phyloP scores from a whole-genome alignment of 2,329 filamentous ascomycete species.

The Pseudogymnoascus sp. region DNA sequence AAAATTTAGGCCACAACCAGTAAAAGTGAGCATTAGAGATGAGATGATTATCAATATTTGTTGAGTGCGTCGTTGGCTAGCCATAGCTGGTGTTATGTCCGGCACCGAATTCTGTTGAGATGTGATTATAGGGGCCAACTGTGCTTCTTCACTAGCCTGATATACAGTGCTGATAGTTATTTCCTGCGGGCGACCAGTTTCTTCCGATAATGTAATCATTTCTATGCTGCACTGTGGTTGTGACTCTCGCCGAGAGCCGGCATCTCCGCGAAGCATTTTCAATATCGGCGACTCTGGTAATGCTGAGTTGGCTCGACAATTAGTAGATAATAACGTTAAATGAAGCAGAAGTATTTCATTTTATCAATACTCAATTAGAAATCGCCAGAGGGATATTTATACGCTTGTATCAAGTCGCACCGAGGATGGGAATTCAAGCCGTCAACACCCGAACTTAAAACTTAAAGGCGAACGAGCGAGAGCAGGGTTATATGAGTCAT shows the following conservation, averaged over 20 bases:
- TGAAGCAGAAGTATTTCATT: neutral
- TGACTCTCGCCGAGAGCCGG: neutral
- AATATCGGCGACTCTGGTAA: neutral
- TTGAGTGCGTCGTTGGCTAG: neutral
- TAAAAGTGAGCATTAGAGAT: slow-evolving; percentile 29
- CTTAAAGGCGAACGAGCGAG: neutral
- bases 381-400: neutral
- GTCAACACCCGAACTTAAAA: neutral
- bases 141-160: neutral
- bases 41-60: slow-evolving; percentile 16
- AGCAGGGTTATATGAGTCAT: neutral
- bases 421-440: neutral
- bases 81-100: neutral
- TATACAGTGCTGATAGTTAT: neutral
- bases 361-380: neutral
- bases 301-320: neutral
- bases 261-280: slow-evolving; percentile 1
- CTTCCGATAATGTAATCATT: neutral
- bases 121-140: neutral
- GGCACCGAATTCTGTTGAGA: neutral
- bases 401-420: neutral
- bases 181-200: neutral
- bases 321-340: neutral
- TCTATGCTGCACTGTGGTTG: neutral
- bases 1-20: slow-evolving; percentile 32